A percentile compares a stretch with the other conserved stretches of the same genome.
Conservation (phyloP, 108 stramenopile genomes). For the Skeletonema grethae region DNA sequence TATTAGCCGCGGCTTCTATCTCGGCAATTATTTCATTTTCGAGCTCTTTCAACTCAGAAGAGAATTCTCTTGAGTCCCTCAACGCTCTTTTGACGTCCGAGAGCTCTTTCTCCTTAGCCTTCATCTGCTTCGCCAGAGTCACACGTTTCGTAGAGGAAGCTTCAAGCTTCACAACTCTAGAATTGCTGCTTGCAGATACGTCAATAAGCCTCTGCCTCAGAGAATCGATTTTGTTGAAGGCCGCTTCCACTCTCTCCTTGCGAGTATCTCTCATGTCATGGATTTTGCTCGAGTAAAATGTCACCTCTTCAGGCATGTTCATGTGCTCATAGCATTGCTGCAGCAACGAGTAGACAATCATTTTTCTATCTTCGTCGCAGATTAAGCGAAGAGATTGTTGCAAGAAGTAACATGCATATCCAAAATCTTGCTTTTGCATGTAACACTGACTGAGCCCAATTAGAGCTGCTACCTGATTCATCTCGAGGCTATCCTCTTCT, state of each 20-base stretch:
- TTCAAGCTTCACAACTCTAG: constrained; percentile 22
- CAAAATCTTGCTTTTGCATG: constrained; percentile 38
- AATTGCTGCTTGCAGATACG: constrained; percentile 26
- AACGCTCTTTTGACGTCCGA: constrained; percentile 8
- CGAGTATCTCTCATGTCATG: constrained; percentile 14
- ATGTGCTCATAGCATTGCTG: constrained; percentile 28
- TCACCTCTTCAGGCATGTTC: constrained; percentile 28
- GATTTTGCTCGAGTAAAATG: constrained; percentile 15
- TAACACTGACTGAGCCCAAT: constrained; percentile 39
- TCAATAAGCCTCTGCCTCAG: constrained; percentile 34
- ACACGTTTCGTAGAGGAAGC: constrained; percentile 12
- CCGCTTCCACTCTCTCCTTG: constrained; percentile 20
- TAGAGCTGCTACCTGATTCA: constrained; percentile 15
- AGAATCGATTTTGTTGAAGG: constrained; percentile 14
- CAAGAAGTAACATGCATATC: constrained; percentile 28
- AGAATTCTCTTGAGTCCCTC: neutral
- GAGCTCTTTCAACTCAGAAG: constrained; percentile 20
- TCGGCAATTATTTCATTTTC: constrained; percentile 41
- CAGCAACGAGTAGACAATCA: constrained; percentile 25
- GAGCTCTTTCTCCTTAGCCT: constrained; percentile 14
- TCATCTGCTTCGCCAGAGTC: constrained; percentile 5
- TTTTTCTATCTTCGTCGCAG: constrained; percentile 23
- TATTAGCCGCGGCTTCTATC: constrained; percentile 43
- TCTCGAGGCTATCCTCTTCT: constrained; percentile 21
- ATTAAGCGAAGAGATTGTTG: constrained; percentile 21